Base-by-base conservation (phyloP, 2,329 filamentous ascomycete genomes). In the Decorospora gaudefroyi region DNA sequence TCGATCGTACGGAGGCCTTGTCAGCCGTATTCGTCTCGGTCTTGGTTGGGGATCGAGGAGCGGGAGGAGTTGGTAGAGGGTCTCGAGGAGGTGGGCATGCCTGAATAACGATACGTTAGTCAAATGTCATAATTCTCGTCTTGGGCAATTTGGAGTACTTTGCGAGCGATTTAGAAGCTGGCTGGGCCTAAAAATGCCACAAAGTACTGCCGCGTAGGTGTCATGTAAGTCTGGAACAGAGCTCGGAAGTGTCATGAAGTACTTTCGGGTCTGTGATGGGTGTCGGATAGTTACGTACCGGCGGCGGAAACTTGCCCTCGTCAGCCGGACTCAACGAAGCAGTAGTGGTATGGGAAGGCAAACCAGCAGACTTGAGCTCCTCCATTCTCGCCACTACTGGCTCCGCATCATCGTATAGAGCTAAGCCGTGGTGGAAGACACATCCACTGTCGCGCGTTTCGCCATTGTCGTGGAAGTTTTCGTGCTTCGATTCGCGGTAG, bases 401-500 rank as follows among this genome's bases (percentile, higher is more conserved):
- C 47, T 65, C 59, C 42, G 67, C 65, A 57, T 80, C 74, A 13
- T 76, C 74, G 56, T 77, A 79, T 18, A 81, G 59, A 31, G 76
- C 74, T 21, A 74, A 58, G 6, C 78, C 78, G 17, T 70, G 64
- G 26, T 76, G 73, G 53, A 78, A 80, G n/a, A 76, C 64, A 55
- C 74, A 77, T 7, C 72, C 73, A 35, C 72, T 70, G 43, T 78
- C 76, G 27, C 67, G 64, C 35, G 55, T 59, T 30, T 76, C 76
- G 23, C 71, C 69, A 3, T 73, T 70, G 6, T 55, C 41, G 15
- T 64, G 61, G 58, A 78, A 75, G 40, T 60, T 62, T 35, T 68
- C 67, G 43, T 78, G 76, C 10, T 75, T 75, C 10, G 74, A 67
- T 57, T 81, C 78, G n/a, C 78, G 74, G 32, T 71, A 68, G 28